phyloP scores from a whole-genome alignment of 1,284 basidiomycete genomes.

The Papiliotrema fonsecae region DNA sequence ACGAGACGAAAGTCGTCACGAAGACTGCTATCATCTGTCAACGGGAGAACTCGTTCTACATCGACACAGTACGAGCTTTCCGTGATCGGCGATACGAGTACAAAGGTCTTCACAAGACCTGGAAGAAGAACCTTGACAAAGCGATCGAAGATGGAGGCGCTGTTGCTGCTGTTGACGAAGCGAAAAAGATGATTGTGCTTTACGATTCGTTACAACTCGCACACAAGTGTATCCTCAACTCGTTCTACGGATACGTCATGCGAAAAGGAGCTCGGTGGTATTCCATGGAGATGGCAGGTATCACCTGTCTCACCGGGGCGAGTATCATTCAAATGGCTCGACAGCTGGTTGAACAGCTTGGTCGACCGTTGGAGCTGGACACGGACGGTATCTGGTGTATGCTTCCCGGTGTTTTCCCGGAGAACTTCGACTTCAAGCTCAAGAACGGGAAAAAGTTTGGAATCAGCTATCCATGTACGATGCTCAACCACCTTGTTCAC shows the following conservation, averaged over 20 bases:
- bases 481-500: conserved; percentile 98
- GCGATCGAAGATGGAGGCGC: conserved; percentile 63
- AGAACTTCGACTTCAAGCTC: conserved; percentile 95
- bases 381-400: conserved; percentile 99
- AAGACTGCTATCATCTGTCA: conserved; percentile 97
- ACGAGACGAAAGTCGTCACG: conserved; percentile 93
- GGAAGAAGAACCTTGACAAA: conserved; percentile 96
- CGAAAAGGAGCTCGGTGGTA: conserved; percentile 99
- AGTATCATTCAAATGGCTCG: conserved; percentile 99
- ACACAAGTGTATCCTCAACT: conserved; percentile 99
- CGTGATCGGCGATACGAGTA: conserved; percentile 98
- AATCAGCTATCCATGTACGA: conserved; percentile 98
- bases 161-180: conserved; percentile 86
- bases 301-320: conserved; percentile 98
- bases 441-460: conserved; percentile 78
- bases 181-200: conserved; percentile 99
- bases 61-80: conserved; percentile 96
- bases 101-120: conserved; percentile 97
- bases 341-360: conserved; percentile 93
- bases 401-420: conserved; percentile 95
- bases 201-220: conserved; percentile 99
- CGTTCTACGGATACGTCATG: conserved; percentile 99
- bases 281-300: conserved; percentile 99
- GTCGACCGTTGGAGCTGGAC: conserved; percentile 93
- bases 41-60: conserved; percentile 98